A percentile compares a stretch with the other conserved stretches of the same genome.
Evolutionary conservation across 2,329 filamentous ascomycete genomes (phyloP).

Genomic region (Stenocarpella maydis): DNA sequence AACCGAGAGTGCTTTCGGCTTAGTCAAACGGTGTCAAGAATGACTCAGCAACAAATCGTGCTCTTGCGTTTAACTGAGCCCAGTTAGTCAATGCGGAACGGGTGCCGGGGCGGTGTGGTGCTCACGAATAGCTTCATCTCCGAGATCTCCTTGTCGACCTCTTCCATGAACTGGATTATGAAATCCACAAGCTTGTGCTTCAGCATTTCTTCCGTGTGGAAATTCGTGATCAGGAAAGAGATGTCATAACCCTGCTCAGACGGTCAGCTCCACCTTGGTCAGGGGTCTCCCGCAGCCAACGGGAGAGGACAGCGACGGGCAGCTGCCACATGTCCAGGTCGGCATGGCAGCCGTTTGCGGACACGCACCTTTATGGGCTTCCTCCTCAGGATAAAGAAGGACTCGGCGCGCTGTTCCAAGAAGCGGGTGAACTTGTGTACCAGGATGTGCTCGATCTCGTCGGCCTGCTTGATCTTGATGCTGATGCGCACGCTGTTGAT

Average conservation of each 20-base stretch:
- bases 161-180: constrained; percentile 99
- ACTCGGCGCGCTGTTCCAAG: constrained; percentile 93
- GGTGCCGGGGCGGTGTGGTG: constrained; percentile 10
- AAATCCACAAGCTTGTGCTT: constrained; percentile 99
- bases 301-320: background rate
- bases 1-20: background rate
- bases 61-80: constrained; percentile 86
- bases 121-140: constrained; percentile 97
- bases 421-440: constrained; percentile 99
- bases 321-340: background rate
- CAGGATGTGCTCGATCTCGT: constrained; percentile 97
- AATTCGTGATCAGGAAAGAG: constrained; percentile 98
- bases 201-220: constrained; percentile 97
- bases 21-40: constrained; percentile 79
- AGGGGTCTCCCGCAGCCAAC: background rate
- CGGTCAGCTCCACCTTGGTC: constrained; percentile 29
- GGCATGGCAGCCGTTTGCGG: background rate
- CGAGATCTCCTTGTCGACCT: constrained; percentile 99
- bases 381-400: constrained; percentile 93
- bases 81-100: constrained; percentile 39
- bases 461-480: constrained; percentile 99
- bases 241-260: constrained; percentile 87
- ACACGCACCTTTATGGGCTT: constrained; percentile 87
- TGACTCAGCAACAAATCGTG: constrained; percentile 97
- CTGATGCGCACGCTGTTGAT: constrained; percentile 97